Evolutionary conservation across 345 rosid species (phyloP).

Genomic region (Citrus maxima): DNA sequence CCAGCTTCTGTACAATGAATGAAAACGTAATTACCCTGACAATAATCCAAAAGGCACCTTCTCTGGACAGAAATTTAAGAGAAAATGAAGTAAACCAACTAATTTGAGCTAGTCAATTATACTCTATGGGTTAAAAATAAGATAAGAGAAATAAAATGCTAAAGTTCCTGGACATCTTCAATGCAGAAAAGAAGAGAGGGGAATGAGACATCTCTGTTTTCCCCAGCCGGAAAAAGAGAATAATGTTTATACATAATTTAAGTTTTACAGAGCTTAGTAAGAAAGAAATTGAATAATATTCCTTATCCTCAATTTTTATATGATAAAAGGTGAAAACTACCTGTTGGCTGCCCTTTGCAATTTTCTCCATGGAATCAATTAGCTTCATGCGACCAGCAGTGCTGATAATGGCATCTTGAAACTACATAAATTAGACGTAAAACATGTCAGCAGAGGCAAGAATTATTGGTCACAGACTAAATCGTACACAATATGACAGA

Average conservation of each 20-base stretch:
- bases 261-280: not conserved
- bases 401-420: conserved; percentile 70
- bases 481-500: not conserved
- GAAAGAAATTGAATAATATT: not conserved
- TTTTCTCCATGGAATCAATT: conserved; percentile 78
- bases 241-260: not conserved
- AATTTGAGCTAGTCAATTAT: not conserved
- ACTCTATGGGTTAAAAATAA: not conserved
- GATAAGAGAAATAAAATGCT: not conserved
- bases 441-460: conserved; percentile 8
- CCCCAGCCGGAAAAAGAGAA: not conserved
- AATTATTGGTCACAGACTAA: not conserved
- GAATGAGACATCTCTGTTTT: not conserved
- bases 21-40: not conserved
- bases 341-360: conserved; percentile 79
- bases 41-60: conserved; percentile 8
- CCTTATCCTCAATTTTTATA: not conserved
- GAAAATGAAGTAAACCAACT: not conserved
- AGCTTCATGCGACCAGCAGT: conserved; percentile 63
- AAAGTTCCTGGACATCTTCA: not conserved
- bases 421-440: conserved; percentile 34
- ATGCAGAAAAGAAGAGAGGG: not conserved
- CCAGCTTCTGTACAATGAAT: conserved; percentile 58
- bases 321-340: conserved; percentile 26
- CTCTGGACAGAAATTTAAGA: not conserved